Conservation (phyloP, 2,329 filamentous ascomycete genomes). For the Cordyceps cicadae region DNA sequence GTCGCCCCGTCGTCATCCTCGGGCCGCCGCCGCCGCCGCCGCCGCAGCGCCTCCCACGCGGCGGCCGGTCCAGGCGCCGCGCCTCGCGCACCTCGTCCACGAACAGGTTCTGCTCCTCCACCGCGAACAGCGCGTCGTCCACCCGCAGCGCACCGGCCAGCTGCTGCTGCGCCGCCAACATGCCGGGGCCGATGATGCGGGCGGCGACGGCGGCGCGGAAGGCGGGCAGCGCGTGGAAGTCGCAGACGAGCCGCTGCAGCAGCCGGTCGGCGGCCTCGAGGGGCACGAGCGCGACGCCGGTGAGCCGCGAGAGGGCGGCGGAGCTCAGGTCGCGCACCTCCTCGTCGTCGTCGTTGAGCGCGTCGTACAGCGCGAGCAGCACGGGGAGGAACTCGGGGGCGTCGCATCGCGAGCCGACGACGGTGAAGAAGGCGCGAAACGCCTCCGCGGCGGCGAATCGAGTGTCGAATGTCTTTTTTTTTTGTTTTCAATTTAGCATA, state of each 20-base stretch:
- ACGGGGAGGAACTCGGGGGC: conserved; percentile 40
- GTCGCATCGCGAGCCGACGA: conserved; percentile 16
- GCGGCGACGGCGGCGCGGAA: conserved; percentile 34
- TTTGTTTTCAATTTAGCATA: background rate
- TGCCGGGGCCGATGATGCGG: conserved; percentile 30
- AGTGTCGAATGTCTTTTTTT: conserved; percentile 52
- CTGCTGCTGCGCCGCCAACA: conserved; percentile 27
- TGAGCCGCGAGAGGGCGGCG: conserved; percentile 35
- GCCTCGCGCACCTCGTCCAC: conserved; percentile 73
- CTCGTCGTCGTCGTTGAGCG: conserved; percentile 84
- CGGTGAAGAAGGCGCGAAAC: conserved; percentile 41
- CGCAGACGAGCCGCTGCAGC: conserved; percentile 32
- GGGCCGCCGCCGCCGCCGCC: conserved; percentile 18
- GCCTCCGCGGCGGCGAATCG: conserved; percentile 52
- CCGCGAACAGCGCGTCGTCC: conserved; percentile 67
- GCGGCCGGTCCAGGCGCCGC: conserved; percentile 52
- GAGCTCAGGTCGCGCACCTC: conserved; percentile 67
- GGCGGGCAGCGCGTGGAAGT: conserved; percentile 25
- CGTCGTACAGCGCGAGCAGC: conserved; percentile 62
- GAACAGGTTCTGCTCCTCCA: conserved; percentile 94
- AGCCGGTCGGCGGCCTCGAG: conserved; percentile 40
- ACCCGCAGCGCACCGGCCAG: conserved; percentile 40
- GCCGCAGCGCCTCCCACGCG: conserved; percentile 28
- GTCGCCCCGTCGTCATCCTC: conserved; percentile 15
- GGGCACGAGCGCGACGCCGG: conserved; percentile 37